phyloP scores from a whole-genome alignment of 1,284 basidiomycete genomes.

The Termitomyces sp. region DNA sequence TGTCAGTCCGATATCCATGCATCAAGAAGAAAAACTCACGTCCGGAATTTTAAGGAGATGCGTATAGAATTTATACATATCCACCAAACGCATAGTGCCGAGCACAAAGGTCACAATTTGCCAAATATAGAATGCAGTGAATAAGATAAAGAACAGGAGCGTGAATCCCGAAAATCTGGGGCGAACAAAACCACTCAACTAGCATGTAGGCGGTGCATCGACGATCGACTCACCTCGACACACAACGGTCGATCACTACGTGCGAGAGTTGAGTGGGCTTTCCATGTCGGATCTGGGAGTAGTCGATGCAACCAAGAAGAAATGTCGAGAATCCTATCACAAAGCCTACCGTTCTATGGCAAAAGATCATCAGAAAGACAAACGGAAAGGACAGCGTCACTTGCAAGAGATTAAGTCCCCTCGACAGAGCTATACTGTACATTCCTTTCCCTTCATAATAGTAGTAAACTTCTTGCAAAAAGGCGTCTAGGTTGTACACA shows the following conservation, averaged over 20 bases:
- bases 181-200: slow-evolving; percentile 14
- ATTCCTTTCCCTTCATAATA: slow-evolving; percentile 98
- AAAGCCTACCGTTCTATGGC: slow-evolving; percentile 86
- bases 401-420: slow-evolving; percentile 88
- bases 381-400: slow-evolving; percentile 32
- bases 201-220: slow-evolving; percentile 3
- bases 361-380: slow-evolving; percentile 14
- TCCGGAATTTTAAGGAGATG: slow-evolving; percentile 74
- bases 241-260: slow-evolving; percentile 75
- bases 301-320: slow-evolving; percentile 92
- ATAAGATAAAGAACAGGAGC: slow-evolving; percentile 75
- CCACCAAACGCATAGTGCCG: slow-evolving; percentile 69
- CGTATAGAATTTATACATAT: slow-evolving; percentile 93
- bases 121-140: slow-evolving; percentile 78
- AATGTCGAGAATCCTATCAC: slow-evolving; percentile 97
- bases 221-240: slow-evolving; percentile 59
- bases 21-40: slow-evolving; percentile 47
- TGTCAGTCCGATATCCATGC: slow-evolving; percentile 4
- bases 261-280: slow-evolving; percentile 67
- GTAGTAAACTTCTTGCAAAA: slow-evolving; percentile 90
- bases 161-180: slow-evolving; percentile 81
- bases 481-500: slow-evolving; percentile 92
- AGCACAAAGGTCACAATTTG: slow-evolving; percentile 63
- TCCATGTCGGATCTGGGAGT: slow-evolving; percentile 67
- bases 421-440: slow-evolving; percentile 86